phyloP scores from a whole-genome alignment of 2,329 filamentous ascomycete species.

The Neoascochyta sp. region DNA sequence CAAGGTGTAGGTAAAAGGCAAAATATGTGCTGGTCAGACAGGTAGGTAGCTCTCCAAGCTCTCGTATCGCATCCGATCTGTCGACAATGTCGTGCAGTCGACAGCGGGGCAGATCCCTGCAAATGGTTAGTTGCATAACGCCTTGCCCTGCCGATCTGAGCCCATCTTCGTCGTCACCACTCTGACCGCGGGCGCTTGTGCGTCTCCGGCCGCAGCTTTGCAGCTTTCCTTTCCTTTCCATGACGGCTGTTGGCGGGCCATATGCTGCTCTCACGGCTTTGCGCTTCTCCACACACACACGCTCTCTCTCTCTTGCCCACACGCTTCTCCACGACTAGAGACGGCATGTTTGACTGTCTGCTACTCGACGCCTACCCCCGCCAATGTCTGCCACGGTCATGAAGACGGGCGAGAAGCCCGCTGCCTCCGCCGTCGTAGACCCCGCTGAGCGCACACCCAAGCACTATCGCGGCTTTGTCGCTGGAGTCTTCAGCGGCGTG shows the following conservation, averaged over 20 bases:
- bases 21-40: no score
- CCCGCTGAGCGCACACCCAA: constrained; percentile 34
- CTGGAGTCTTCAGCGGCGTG: constrained; percentile 91
- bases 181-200: constrained; percentile 30
- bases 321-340: no score
- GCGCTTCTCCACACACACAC: constrained; percentile 9
- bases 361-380: constrained; percentile 7
- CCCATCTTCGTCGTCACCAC: constrained; percentile 31
- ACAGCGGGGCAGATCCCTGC: no score
- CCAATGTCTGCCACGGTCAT: constrained; percentile 37
- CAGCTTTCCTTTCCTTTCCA: no score
- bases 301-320: not conserved
- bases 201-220: constrained; percentile 22
- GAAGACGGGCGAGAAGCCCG: constrained; percentile 27
- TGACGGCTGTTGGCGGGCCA: constrained; percentile 5
- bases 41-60: no score
- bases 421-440: constrained; percentile 23
- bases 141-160: no score
- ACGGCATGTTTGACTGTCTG: constrained; percentile 20
- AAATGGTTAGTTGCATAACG: no score
- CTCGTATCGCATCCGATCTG: no score
- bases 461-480: constrained; percentile 94
- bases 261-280: constrained; percentile 1
- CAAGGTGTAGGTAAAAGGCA: no score
- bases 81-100: no score